A percentile compares a stretch with the other conserved stretches of the same genome.
phyloP scores from a whole-genome alignment of 371 early-diverging fungal species.

The Apophysomyces trapeziformis region DNA sequence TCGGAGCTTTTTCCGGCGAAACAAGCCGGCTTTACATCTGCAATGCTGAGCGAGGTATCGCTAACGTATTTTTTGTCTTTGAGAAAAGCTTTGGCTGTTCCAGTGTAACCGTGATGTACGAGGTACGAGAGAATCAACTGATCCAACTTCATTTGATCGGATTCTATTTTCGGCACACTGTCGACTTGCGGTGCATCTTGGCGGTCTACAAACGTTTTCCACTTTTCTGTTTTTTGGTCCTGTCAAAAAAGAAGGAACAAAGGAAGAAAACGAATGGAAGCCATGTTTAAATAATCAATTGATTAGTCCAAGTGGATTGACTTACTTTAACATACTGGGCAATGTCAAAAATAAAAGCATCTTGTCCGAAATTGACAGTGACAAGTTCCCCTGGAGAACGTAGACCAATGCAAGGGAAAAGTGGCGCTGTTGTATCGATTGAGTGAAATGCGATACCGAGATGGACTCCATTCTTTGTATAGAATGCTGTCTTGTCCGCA shows the following conservation, averaged over 20 bases:
- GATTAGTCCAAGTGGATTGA: neutral
- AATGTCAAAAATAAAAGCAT: conserved; percentile 88
- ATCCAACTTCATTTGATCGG: conserved; percentile 36
- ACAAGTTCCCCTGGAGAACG: conserved; percentile 88
- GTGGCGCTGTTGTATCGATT: conserved; percentile 34
- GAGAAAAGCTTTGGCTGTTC: conserved; percentile 69
- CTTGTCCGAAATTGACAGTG: conserved; percentile 89
- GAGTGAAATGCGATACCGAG: conserved; percentile 64
- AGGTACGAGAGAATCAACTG: conserved; percentile 76
- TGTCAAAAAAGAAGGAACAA: neutral
- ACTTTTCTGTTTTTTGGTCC: conserved; percentile 16
- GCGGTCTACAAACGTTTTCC: conserved; percentile 13
- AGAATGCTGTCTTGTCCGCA: conserved; percentile 74
- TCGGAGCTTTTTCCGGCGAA: conserved; percentile 16
- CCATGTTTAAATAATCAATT: too few relatives aligned
- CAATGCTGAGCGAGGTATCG: conserved; percentile 12
- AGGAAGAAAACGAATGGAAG: too few relatives aligned
- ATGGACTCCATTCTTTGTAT: conserved; percentile 89
- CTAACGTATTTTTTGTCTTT: conserved; percentile 25
- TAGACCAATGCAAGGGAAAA: conserved; percentile 90
- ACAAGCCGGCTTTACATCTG: conserved; percentile 1
- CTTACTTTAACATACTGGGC: conserved; percentile 71
- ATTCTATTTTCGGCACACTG: conserved; percentile 8
- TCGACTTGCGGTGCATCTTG: neutral
- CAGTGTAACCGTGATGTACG: conserved; percentile 77